Evolutionary conservation across 2,329 filamentous ascomycete genomes (phyloP), one percentile per base, ranked within the genome.

Genomic region (Graphilbum sp.): DNA sequence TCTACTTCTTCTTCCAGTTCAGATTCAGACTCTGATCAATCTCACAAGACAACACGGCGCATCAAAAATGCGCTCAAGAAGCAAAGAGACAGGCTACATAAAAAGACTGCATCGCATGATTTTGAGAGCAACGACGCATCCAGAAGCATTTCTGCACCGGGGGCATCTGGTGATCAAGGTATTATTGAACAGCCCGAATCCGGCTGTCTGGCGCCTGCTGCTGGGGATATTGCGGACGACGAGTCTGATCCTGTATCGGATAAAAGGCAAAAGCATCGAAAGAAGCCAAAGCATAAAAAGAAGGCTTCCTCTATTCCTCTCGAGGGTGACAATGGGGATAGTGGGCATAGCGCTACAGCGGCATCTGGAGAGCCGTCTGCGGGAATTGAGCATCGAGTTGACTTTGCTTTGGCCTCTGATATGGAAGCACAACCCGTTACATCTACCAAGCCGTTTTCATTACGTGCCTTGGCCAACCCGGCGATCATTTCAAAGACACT

Each of bases 1-100:
- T 67, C n/a, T n/a, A n/a, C 64, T 0, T 60, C 54, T 34, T 72
- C 75, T 41, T 72, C 69, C 0, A 73, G 75, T 46, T 70, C 68
- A 3, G 71, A 68, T 18, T 39, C 40, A 1, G 79, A 73, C 3
- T 51, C 50, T 1, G 69, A 73, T 46, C 43, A 41, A 3, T 55
- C 52, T 2, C 38, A 39, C 12, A 46, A 43, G 16, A 75, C 69
- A 0, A 69, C 72, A 1, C 78, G 75, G 50, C 69, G 70, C 40
- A 69, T 82, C 51, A 79, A 71, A 55, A 61, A 71, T 38, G 75
- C 72, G 38, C 69, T 83, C 49, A 48, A 42, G 18, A 72, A 67
- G 49, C 62, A 70, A 37, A 64, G 67, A 40, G 45, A 42, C 52
- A 81, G 77, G 3, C 80, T 71, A 46, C 63, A 63, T 35, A 75